Evolutionary conservation across 192 early-diverging fungal species (phyloP).

Genomic region (Jimgerdemannia flammicorona): DNA sequence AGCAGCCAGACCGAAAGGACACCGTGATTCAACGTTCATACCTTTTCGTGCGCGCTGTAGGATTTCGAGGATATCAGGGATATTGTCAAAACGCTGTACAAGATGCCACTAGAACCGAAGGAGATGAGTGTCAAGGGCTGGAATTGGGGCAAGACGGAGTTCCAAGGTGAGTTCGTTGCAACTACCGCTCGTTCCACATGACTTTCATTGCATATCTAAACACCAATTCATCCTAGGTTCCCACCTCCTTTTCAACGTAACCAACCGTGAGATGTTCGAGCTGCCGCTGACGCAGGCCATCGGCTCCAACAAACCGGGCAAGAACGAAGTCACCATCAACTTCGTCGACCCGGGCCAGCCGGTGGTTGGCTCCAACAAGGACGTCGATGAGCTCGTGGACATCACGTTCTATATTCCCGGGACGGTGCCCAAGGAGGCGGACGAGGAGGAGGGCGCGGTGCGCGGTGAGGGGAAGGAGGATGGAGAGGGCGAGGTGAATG

Average conservation of each 20-base stretch:
- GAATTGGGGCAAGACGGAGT: conserved; percentile 95
- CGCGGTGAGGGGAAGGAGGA: conserved; percentile 52
- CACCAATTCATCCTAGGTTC: conserved; percentile 23
- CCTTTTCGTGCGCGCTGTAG: conserved; percentile 34
- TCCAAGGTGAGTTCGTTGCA: conserved; percentile 46
- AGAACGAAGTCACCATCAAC: conserved; percentile 92
- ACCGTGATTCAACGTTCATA: not conserved
- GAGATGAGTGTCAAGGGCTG: conserved; percentile 90
- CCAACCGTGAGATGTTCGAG: conserved; percentile 86
- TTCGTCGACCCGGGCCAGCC: conserved; percentile 66
- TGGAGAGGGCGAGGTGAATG: conserved; percentile 68
- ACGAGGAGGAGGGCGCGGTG: conserved; percentile 39
- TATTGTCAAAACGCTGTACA: conserved; percentile 65
- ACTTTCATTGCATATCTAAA: not conserved
- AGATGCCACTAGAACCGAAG: conserved; percentile 69
- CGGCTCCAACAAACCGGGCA: conserved; percentile 78
- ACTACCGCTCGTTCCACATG: too few relatives aligned
- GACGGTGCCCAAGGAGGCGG: conserved; percentile 44
- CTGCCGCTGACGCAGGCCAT: conserved; percentile 84
- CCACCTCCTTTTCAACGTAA: conserved; percentile 76
- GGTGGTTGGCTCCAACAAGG: conserved; percentile 46
- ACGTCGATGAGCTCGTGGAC: conserved; percentile 83
- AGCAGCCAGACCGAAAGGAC: too few relatives aligned
- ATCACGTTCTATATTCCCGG: conserved; percentile 93
- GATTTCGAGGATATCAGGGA: conserved; percentile 80